Base-by-base conservation (phyloP, 2,329 filamentous ascomycete genomes). In the Emericellopsis cladophorae region DNA sequence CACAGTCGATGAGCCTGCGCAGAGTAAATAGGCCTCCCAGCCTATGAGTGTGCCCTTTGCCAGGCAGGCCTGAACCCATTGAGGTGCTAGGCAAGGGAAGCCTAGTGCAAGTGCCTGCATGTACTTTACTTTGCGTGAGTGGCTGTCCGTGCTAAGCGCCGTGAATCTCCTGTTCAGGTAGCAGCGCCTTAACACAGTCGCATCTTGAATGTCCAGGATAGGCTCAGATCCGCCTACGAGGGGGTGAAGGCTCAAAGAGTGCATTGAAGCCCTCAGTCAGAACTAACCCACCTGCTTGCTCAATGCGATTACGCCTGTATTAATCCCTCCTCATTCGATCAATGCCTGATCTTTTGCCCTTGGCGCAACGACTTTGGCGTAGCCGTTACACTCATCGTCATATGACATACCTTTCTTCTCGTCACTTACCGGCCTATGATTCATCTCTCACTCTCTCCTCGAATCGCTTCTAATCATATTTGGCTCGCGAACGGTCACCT, bases 61-160 rank as follows among this genome's bases (percentile, higher is more conserved):
- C 4, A 90, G 58, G 46, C 85, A 95, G 39, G 83, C 74, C 22
- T 75, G 70, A 37, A 94, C 66, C 90, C 92, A 98, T 41, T 81
- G 79, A 7, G 79, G 74, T 6, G 86, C 82, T 2, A 98, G 68
- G 52, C 89, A 95, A 0, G 92, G 92, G 0, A 98, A 62, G 1
- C 86, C 87, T 1, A 98, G 73, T 0, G 92, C 89, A 2, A 98
- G 74, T 0, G 92, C 92, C 61, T 96, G 89, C 70, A 96, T 84
- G 58, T 92, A 95, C 56, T 96, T 98, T 39, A 79, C 76, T 46
- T 87, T 88, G 37, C 90, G 79, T 7, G 84, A 92, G 56, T 95
- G 84, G 5, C 77, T 75, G 53, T 96, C 86, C 0, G 89, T 82
- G 44, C 98, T 84, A 12, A 96, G 65, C 4, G 87, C 89, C 0